A percentile compares a stretch with the other conserved stretches of the same genome.
Conservation (phyloP, 495 filamentous ascomycete genomes). For the Hyaloscypha finlandica region DNA sequence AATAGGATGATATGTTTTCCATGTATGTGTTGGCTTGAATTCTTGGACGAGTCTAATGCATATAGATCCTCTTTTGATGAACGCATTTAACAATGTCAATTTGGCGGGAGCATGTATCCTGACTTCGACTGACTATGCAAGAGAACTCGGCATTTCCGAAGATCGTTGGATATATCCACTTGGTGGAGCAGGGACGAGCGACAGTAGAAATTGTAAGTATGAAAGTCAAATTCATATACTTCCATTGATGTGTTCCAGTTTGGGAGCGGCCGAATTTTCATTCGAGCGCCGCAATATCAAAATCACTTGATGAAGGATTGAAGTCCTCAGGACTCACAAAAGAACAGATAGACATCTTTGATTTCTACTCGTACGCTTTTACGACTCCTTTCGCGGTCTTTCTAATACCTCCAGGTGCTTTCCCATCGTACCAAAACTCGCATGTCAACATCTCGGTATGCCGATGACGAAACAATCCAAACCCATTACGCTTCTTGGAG, state of each 20-base stretch:
- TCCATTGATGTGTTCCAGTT: slow-evolving; percentile 37
- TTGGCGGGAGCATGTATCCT: slow-evolving; percentile 53
- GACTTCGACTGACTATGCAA: slow-evolving; percentile 50
- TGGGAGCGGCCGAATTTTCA: slow-evolving; percentile 56
- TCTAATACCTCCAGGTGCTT: slow-evolving; percentile 45
- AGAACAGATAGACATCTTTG: slow-evolving; percentile 52
- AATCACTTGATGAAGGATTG: slow-evolving; percentile 49
- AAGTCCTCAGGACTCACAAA: slow-evolving; percentile 37
- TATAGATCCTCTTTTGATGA: slow-evolving; percentile 61
- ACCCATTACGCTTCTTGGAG: slow-evolving; percentile 55
- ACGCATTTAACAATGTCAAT: slow-evolving; percentile 62
- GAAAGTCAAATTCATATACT: neutral
- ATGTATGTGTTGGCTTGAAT: slow-evolving; percentile 35
- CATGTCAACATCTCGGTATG: slow-evolving; percentile 52
- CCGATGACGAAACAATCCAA: slow-evolving; percentile 41
- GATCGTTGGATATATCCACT: slow-evolving; percentile 57
- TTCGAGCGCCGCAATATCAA: slow-evolving; percentile 50
- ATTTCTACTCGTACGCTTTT: slow-evolving; percentile 52
- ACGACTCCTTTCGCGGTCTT: neutral
- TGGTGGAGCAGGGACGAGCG: slow-evolving; percentile 53
- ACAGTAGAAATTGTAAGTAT: slow-evolving; percentile 47
- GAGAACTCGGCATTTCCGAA: slow-evolving; percentile 49
- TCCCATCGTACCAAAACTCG: slow-evolving; percentile 60
- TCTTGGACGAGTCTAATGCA: neutral
- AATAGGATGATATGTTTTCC: slow-evolving; percentile 59